phyloP scores from a whole-genome alignment of 495 filamentous ascomycete genomes.

The Trichocladium uniseriatum region DNA sequence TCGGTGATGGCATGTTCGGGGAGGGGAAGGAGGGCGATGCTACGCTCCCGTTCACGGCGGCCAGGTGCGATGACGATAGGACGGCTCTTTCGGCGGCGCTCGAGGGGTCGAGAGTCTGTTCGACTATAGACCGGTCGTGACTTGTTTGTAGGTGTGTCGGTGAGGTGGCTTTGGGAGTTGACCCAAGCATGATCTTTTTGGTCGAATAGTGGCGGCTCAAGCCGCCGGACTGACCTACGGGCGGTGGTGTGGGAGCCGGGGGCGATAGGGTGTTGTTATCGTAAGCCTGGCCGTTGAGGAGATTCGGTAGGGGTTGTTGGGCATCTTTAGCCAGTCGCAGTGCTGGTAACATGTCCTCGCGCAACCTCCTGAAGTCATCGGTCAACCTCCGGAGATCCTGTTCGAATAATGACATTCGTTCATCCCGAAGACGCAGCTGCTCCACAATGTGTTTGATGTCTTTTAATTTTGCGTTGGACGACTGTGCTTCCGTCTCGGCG shows the following conservation, averaged over 20 bases:
- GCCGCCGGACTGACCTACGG: constrained; percentile 38
- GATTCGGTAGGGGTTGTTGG: constrained; percentile 71
- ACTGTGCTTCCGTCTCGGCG: constrained; percentile 76
- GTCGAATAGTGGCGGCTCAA: constrained; percentile 79
- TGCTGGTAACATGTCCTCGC: constrained; percentile 85
- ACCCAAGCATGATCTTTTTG: constrained; percentile 79
- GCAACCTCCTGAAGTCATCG: constrained; percentile 73
- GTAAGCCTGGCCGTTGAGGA: constrained; percentile 34
- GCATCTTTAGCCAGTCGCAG: constrained; percentile 83
- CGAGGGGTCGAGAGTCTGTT: constrained; percentile 46
- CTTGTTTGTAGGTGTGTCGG: constrained; percentile 65
- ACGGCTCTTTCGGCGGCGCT: constrained; percentile 50
- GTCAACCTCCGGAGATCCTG: constrained; percentile 68
- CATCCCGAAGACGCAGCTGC: constrained; percentile 76
- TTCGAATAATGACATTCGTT: constrained; percentile 72
- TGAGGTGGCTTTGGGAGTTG: constrained; percentile 62
- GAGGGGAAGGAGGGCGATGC: constrained; percentile 54
- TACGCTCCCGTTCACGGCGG: constrained; percentile 54
- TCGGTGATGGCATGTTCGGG: constrained; percentile 72
- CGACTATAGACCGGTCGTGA: constrained; percentile 46
- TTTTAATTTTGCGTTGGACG: constrained; percentile 78
- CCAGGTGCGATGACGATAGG: constrained; percentile 67
- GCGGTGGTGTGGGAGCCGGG: constrained; percentile 42
- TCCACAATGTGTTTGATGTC: constrained; percentile 84
- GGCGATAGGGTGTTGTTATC: constrained; percentile 43